Conservation (phyloP, 768 basidiomycete species). For the Russula earlei region DNA sequence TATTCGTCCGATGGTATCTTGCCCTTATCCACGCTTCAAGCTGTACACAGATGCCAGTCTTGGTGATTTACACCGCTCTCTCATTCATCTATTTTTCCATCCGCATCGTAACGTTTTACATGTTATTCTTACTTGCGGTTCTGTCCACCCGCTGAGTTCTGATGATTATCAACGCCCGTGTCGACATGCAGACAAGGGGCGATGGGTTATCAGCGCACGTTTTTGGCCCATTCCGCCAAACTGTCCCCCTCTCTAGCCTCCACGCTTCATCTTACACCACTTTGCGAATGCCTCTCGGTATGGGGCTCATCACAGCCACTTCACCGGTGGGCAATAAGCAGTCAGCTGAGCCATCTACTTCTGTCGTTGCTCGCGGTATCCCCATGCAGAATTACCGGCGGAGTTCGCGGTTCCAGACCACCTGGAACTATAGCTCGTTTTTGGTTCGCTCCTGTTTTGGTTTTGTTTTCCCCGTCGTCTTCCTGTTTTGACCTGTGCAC, state of each 20-base stretch:
- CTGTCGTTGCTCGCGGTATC: not conserved
- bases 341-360: not conserved
- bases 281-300: not conserved
- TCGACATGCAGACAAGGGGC: not conserved
- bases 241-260: too few relatives aligned
- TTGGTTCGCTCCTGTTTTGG: not conserved
- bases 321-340: constrained; percentile 5
- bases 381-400: too few relatives aligned
- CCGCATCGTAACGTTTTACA: not conserved
- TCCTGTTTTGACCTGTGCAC: not conserved
- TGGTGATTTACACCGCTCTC: not conserved
- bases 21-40: not conserved
- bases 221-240: not conserved
- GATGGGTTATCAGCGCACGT: not conserved
- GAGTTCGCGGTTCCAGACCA: not conserved
- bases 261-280: not conserved
- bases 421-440: not conserved
- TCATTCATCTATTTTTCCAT: not conserved
- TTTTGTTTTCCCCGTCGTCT: not conserved
- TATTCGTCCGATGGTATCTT: not conserved
- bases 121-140: not conserved
- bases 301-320: constrained; percentile 7
- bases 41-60: not conserved
- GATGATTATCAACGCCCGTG: constrained; percentile 7
- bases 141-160: not conserved